A percentile compares a stretch with the other conserved stretches of the same genome.
These are phyloP conservation scores for Candida gigantensis DNA, from an alignment of 1,139 yeast species.

Conservation along the genomic window DNA sequence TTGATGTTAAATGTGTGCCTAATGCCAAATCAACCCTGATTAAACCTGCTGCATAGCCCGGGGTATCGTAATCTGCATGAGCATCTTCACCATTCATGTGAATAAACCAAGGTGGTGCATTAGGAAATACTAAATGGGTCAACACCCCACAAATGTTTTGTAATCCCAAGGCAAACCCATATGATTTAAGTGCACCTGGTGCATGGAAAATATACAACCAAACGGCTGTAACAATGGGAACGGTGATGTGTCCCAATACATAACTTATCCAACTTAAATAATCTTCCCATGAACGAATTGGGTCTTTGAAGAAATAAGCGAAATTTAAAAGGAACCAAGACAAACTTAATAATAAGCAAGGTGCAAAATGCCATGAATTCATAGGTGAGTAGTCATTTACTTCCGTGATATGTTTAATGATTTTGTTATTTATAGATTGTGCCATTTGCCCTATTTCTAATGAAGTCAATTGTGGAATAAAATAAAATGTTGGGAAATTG, in stretches of 20 bases:
- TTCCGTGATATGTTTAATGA: conserved; percentile 8
- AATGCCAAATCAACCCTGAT: conserved; percentile 62
- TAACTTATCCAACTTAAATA: conserved; percentile 60
- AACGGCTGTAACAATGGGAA: conserved; percentile 62
- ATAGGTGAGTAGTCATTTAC: conserved; percentile 16
- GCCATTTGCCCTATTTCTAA: conserved; percentile 9
- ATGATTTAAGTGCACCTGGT: conserved; percentile 57
- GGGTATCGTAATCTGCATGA: conserved; percentile 56
- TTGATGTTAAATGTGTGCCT: conserved; percentile 64
- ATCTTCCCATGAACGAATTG: conserved; percentile 42
- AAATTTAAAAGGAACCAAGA: conserved; percentile 46
- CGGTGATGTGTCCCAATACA: conserved; percentile 59
- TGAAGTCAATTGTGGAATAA: conserved; percentile 8
- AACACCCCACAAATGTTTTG: conserved; percentile 62
- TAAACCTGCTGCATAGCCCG: conserved; percentile 71
- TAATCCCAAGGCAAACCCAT: conserved; percentile 53
- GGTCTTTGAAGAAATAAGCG: conserved; percentile 31
- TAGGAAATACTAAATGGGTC: conserved; percentile 62
- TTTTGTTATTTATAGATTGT: conserved; percentile 12
- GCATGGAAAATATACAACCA: conserved; percentile 68
- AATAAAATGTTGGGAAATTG: conserved; percentile 6
- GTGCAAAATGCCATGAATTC: conserved; percentile 26
- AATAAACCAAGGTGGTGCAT: conserved; percentile 74
- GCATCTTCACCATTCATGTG: conserved; percentile 58
- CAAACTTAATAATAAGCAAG: conserved; percentile 29